phyloP scores from a whole-genome alignment of 768 basidiomycete species.

The Hericium alpestre region DNA sequence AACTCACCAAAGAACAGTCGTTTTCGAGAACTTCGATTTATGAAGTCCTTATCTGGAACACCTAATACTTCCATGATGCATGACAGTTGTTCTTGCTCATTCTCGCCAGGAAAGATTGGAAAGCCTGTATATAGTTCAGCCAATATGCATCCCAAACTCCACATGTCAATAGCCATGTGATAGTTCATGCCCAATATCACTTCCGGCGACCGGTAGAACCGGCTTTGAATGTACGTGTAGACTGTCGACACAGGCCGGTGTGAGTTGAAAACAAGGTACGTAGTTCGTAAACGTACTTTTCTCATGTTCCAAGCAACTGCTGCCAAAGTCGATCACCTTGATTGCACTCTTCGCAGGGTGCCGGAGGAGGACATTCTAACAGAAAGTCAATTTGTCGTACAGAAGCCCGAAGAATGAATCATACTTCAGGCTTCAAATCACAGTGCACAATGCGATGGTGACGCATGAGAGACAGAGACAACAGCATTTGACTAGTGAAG shows the following conservation, averaged over 20 bases:
- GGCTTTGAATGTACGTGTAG: constrained; percentile 98
- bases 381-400: constrained; percentile 1
- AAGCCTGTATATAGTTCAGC: constrained; percentile 96
- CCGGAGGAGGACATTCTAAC: constrained; percentile 76
- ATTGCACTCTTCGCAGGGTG: constrained; percentile 95
- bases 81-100: constrained; percentile 94
- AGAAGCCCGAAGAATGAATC: constrained; percentile 13
- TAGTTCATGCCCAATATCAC: constrained; percentile 99
- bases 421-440: constrained; percentile 94
- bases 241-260: constrained; percentile 37
- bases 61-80: constrained; percentile 99
- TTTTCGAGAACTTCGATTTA: constrained; percentile 88
- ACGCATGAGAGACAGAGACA: constrained; percentile 85
- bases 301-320: constrained; percentile 96
- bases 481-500: constrained; percentile 92
- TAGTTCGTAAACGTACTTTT: constrained; percentile 59
- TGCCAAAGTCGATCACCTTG: constrained; percentile 98
- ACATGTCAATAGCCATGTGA: constrained; percentile 99
- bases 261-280: neutral
- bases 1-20: constrained; percentile 89
- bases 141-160: constrained; percentile 96
- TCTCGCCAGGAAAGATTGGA: constrained; percentile 98
- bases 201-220: constrained; percentile 99
- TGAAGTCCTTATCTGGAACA: constrained; percentile 86
- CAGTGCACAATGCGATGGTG: constrained; percentile 98